A percentile compares a stretch with the other conserved stretches of the same genome.
Evolutionary conservation across 108 stramenopile genomes (phyloP).

Genomic region (Epithemia pelagica): DNA sequence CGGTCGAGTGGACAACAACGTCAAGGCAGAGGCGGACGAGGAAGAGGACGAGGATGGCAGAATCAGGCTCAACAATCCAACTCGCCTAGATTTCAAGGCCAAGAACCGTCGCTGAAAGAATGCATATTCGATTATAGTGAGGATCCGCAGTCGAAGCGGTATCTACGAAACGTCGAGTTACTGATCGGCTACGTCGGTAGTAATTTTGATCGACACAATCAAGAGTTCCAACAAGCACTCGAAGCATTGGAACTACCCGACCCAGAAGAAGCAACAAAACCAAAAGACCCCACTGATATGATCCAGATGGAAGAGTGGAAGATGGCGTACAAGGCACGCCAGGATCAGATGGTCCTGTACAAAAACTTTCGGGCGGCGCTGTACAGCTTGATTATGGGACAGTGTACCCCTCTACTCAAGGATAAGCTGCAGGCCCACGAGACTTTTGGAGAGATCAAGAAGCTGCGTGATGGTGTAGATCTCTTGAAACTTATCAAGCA

Average conservation of each 20-base stretch:
- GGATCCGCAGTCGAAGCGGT: background rate
- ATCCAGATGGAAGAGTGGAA: background rate
- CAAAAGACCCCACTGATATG: background rate
- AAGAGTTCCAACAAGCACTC: background rate
- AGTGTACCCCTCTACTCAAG: slow-evolving; percentile 16
- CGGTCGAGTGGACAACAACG: too few species aligned
- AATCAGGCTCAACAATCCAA: too few species aligned
- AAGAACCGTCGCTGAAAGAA: too few species aligned
- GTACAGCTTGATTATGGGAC: slow-evolving; percentile 17
- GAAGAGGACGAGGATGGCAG: background rate
- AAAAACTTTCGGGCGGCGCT: background rate
- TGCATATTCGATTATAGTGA: background rate
- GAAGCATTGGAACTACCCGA: background rate
- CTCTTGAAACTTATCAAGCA: slow-evolving; percentile 14
- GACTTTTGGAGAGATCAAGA: background rate
- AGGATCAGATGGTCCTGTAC: background rate
- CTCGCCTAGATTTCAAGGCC: too few species aligned
- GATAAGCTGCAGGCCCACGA: background rate
- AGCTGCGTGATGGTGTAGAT: slow-evolving; percentile 2
- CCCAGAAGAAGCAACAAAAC: background rate
- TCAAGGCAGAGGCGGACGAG: background rate
- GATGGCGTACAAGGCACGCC: background rate
- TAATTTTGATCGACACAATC: background rate
- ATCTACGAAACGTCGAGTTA: background rate
- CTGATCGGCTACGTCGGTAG: background rate